Conservation (phyloP, 169 alveolate genomes). For the Plasmodium sp. region DNA sequence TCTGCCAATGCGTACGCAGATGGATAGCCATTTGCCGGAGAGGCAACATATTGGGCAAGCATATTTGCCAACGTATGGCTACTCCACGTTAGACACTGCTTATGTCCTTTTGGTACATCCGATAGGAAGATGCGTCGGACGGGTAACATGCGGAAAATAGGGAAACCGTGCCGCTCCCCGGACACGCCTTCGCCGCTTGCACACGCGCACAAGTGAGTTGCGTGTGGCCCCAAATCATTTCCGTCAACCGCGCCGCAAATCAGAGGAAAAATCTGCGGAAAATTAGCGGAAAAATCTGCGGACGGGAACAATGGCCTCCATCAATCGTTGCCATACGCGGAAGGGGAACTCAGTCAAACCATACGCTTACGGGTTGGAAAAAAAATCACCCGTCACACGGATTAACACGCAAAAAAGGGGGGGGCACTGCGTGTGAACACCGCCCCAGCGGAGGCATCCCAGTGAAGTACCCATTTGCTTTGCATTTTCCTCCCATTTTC, state of each 20-base stretch:
- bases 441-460: not conserved
- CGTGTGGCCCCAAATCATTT: not conserved
- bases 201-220: not conserved
- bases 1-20: not conserved
- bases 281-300: not conserved
- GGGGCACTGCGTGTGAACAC: not conserved
- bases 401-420: not conserved
- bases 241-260: not conserved
- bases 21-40: not conserved
- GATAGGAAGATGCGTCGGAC: not conserved
- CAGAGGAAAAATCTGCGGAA: not conserved
- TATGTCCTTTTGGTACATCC: not conserved
- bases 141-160: not conserved
- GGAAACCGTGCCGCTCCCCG: not conserved
- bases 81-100: not conserved
- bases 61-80: not conserved
- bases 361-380: not conserved
- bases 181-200: not conserved
- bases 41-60: not conserved
- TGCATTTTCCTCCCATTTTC: no score
- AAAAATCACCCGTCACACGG: not conserved
- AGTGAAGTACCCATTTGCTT: not conserved
- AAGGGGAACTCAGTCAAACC: not conserved
- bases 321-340: not conserved
- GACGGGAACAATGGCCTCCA: not conserved